These are phyloP conservation scores for Fusarium drepaniforme DNA, from an alignment of 2,329 filamentous ascomycete genomes.

Conservation along the genomic window DNA sequence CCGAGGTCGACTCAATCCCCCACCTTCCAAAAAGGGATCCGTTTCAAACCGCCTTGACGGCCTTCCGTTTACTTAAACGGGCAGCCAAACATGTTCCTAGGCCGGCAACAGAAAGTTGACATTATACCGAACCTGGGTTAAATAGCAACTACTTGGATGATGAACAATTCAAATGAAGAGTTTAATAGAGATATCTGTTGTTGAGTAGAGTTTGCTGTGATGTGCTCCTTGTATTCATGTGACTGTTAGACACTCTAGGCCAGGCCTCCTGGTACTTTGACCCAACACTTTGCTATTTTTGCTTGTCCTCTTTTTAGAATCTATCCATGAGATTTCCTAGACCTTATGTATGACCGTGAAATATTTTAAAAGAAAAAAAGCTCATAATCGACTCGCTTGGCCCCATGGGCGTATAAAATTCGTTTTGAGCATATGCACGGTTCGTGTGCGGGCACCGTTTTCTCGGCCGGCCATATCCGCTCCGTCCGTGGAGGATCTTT, in stretches of 20 bases:
- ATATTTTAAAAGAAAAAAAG: not conserved
- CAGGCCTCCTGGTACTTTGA: not conserved
- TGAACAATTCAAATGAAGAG: not conserved
- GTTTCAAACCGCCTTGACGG: not conserved
- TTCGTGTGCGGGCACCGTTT: slow-evolving; percentile 25
- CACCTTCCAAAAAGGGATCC: not conserved
- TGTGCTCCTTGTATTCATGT: not conserved
- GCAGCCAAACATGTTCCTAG: not conserved
- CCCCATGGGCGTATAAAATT: not conserved
- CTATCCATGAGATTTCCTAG: not conserved
- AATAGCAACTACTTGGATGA: not conserved
- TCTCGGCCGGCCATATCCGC: slow-evolving; percentile 27
- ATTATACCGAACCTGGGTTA: not conserved
- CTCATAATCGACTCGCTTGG: not conserved
- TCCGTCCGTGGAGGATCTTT: slow-evolving; percentile 32
- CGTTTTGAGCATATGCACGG: slow-evolving; percentile 21
- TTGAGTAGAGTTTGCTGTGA: not conserved
- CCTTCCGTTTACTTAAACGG: not conserved
- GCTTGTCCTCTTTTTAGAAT: not conserved
- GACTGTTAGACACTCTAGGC: not conserved
- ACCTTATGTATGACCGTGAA: not conserved
- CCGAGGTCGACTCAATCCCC: not conserved
- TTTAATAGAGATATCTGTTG: too few species aligned
- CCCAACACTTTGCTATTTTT: not conserved
- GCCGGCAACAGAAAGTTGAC: not conserved